A percentile compares a stretch with the other conserved stretches of the same genome.
These are phyloP conservation scores for Pseudonectria buxi DNA, from an alignment of 2,329 filamentous ascomycete species.

Conservation along the genomic window DNA sequence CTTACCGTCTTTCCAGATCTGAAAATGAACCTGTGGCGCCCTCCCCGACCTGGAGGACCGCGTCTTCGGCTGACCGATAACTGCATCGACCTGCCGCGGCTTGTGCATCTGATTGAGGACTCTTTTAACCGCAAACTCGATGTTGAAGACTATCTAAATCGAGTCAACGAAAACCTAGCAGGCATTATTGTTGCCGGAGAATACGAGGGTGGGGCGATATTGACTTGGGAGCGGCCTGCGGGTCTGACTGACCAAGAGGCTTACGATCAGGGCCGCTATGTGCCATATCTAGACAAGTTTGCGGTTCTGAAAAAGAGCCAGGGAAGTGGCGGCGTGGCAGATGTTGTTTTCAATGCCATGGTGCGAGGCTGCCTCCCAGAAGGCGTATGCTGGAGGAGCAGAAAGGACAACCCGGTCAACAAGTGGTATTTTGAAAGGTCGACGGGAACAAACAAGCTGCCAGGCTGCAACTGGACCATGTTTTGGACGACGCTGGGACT, in stretches of 20 bases:
- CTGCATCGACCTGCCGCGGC: conserved; percentile 72
- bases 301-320: conserved; percentile 84
- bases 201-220: conserved; percentile 89
- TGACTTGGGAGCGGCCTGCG: conserved; percentile 84
- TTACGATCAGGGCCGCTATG: conserved; percentile 54
- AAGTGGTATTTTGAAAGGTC: conserved; percentile 99
- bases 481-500: conserved; percentile 85
- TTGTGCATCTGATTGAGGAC: conserved; percentile 86
- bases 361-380: conserved; percentile 79
- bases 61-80: conserved; percentile 69
- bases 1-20: conserved; percentile 77
- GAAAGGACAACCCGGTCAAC: conserved; percentile 90
- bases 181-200: conserved; percentile 92
- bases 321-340: conserved; percentile 85
- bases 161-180: conserved; percentile 75
- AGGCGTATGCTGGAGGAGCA: conserved; percentile 87
- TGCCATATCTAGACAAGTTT: conserved; percentile 97
- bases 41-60: conserved; percentile 51
- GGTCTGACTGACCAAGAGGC: conserved; percentile 49
- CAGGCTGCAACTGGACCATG: conserved; percentile 88
- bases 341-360: conserved; percentile 96
- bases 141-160: conserved; percentile 70
- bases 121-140: conserved; percentile 85
- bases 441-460: conserved; percentile 73
- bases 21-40: conserved; percentile 60